Base-by-base conservation (phyloP, 805 yeast species). In the Wickerhamiella nectarea region DNA sequence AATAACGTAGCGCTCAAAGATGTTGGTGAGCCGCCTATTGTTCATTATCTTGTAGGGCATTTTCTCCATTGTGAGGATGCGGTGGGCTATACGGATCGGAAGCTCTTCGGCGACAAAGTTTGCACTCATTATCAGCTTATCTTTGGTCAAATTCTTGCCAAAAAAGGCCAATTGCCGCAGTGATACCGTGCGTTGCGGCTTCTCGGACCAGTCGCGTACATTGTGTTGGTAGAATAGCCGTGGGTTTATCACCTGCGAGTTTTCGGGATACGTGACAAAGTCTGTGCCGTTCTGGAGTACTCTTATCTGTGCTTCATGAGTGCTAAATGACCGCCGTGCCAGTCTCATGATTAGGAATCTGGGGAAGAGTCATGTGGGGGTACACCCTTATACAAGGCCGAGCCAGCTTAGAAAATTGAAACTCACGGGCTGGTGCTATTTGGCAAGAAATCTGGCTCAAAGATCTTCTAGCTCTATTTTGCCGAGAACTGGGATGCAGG, bases 81-180 rank as follows among this genome's bases (percentile, higher is more conserved):
- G 73, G 61, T 82, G 72, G 4, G 95, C 87, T 50, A 89, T 69
- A 52, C 98, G 66, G 17, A 82, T 76, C 5, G 95, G 86, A 21
- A 91, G 64, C 57, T 89, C 97, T 34, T 80, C 68, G 38, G 93
- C 67, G 1, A 86, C 95, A 58, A 89, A 91, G 56, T 81, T 84
- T 15, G 95, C 97, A 49, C 91, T 78, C 34, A 78, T 68, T 9
- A 89, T 65, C 40, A 89, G 69, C 62, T 87, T 86, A 29, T 78
- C 83, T 50, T 74, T 75, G 11, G 85, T 81, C 41, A 89, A 61
- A 28, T 72, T 72, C 52, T 79, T 78, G 38, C 95, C 96, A 57
- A 80, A 89, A 34, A 85, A 85, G 1, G 95, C 95, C 51, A 89
- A 62, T 54, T 89, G 96, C 42, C 84, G 68, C n/a, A 91, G 60